phyloP scores from a whole-genome alignment of 805 yeast species.

The Ogataea pignaliae region DNA sequence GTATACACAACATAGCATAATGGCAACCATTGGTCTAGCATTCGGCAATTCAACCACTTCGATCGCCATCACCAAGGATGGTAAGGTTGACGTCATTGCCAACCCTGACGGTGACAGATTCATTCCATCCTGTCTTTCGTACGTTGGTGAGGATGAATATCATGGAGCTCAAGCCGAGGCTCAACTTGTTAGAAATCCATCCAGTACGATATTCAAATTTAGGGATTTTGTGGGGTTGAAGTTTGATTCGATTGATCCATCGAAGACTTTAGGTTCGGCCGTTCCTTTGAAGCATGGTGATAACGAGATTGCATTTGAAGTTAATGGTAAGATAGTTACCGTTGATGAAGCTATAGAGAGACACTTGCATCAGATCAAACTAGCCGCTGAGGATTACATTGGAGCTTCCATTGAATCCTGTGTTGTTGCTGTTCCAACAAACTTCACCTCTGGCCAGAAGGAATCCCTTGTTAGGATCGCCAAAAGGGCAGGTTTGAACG shows the following conservation, averaged over 20 bases:
- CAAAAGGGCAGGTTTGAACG: conserved; percentile 66
- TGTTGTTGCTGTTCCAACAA: conserved; percentile 88
- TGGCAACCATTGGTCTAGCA: conserved; percentile 83
- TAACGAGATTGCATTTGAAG: conserved; percentile 67
- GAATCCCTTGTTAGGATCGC: conserved; percentile 58
- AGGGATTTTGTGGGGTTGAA: conserved; percentile 85
- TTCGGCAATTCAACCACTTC: conserved; percentile 96
- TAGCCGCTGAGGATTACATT: conserved; percentile 88
- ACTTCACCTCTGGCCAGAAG: conserved; percentile 73
- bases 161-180: conserved; percentile 96
- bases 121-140: conserved; percentile 88
- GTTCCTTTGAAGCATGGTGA: conserved; percentile 52
- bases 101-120: conserved; percentile 99
- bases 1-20: conserved; percentile 13
- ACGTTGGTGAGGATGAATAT: conserved; percentile 92
- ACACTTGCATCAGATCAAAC: conserved; percentile 75
- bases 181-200: conserved; percentile 86
- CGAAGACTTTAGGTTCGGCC: conserved; percentile 61
- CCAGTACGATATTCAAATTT: conserved; percentile 82
- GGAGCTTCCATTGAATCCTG: conserved; percentile 78
- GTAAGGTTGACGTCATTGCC: conserved; percentile 94
- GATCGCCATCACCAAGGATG: conserved; percentile 84
- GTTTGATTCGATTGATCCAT: conserved; percentile 64
- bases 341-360: conserved; percentile 79
- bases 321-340: conserved; percentile 53